Conservation (phyloP, 2,329 filamentous ascomycete species). For the Intubia oerlemansii region DNA sequence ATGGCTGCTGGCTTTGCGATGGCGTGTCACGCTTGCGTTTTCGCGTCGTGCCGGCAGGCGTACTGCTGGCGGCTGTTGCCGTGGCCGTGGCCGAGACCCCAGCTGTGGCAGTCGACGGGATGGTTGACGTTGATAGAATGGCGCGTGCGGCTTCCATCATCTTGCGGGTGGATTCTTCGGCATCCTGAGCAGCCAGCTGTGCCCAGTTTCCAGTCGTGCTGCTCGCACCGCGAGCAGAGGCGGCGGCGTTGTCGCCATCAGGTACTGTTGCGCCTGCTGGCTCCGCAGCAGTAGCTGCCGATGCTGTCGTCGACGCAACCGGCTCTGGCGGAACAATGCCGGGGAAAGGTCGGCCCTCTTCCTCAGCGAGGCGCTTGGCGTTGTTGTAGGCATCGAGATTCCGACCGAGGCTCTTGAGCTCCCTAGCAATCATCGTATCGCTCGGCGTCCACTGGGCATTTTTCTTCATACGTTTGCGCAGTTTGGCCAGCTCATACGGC, state of each 20-base stretch:
- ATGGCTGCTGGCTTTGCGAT: no score
- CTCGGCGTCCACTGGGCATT: slow-evolving; percentile 71
- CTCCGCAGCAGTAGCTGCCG: no score
- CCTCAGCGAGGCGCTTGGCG: slow-evolving; percentile 43
- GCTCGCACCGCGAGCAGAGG: no score
- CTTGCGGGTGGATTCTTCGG: slow-evolving; percentile 17
- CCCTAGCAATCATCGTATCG: slow-evolving; percentile 66
- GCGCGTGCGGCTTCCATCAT: slow-evolving; percentile 12
- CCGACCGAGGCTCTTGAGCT: slow-evolving; percentile 50
- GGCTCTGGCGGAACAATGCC: no score
- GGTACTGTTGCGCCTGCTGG: not conserved
- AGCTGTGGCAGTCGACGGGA: not conserved
- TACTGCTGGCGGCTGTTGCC: slow-evolving; percentile 1
- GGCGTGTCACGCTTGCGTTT: slow-evolving; percentile 16
- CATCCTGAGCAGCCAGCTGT: slow-evolving; percentile 39
- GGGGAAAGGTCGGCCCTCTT: slow-evolving; percentile 39
- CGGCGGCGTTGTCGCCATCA: not conserved
- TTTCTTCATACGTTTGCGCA: slow-evolving; percentile 80
- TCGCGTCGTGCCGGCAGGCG: slow-evolving; percentile 1
- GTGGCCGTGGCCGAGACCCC: slow-evolving; percentile 1
- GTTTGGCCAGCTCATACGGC: slow-evolving; percentile 40
- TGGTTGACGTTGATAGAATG: no score
- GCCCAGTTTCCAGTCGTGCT: slow-evolving; percentile 18
- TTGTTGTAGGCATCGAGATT: slow-evolving; percentile 39
- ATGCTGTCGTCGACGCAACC: no score